Conservation (phyloP, 164 flowering plant species). For the Houttuynia cordata region DNA sequence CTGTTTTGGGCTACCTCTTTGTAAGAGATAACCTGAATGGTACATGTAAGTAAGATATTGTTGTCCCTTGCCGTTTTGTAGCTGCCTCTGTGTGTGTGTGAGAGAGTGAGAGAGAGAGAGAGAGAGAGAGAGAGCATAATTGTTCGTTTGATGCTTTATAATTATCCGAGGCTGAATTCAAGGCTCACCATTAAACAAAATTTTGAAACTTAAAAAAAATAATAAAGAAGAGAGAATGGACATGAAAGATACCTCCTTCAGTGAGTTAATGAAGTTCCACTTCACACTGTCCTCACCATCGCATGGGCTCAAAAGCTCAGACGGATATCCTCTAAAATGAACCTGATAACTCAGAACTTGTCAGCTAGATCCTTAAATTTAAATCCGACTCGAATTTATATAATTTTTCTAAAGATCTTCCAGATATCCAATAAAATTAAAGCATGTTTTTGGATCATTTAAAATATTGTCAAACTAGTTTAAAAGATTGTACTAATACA, state of each 20-base stretch:
- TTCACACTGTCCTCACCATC: slow-evolving; percentile 92
- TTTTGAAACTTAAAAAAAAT: not conserved
- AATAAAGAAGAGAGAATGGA: not conserved
- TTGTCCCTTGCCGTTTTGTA: too few relatives aligned
- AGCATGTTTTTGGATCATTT: not conserved
- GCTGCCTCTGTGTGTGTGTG: too few relatives aligned
- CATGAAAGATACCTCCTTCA: slow-evolving; percentile 66
- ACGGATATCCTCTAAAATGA: slow-evolving; percentile 93
- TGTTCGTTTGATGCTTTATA: too few relatives aligned
- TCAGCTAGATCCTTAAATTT: not conserved
- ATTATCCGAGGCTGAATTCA: too few relatives aligned
- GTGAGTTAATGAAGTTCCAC: slow-evolving; percentile 90
- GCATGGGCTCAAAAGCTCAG: slow-evolving; percentile 61
- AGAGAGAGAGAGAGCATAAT: too few relatives aligned
- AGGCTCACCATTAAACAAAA: not conserved
- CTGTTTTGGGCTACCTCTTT: too few relatives aligned
- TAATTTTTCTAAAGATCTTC: too few relatives aligned
- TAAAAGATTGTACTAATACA: not conserved
- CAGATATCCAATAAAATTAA: too few relatives aligned
- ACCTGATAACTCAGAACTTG: slow-evolving; percentile 32
- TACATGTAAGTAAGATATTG: too few relatives aligned
- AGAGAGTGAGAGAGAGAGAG: too few relatives aligned
- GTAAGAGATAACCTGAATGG: too few relatives aligned
- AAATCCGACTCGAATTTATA: not conserved
- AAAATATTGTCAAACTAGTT: not conserved